phyloP scores from a whole-genome alignment of 129 eudicot species.

The Centella asiatica region DNA sequence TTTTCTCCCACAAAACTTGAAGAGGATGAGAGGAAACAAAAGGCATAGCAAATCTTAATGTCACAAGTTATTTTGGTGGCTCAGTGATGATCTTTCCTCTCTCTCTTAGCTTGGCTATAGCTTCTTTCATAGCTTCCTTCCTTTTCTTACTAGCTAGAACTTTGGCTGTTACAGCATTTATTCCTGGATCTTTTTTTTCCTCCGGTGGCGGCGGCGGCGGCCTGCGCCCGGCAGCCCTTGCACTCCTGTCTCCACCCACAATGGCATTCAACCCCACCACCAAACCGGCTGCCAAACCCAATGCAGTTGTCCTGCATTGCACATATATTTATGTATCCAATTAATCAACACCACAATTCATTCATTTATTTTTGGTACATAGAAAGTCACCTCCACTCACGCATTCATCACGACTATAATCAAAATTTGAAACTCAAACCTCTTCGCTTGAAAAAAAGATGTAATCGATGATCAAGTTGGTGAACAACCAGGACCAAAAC shows the following conservation, averaged over 20 bases:
- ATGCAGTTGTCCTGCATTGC: constrained; percentile 38
- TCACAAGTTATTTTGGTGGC: background rate
- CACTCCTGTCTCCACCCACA: constrained; percentile 23
- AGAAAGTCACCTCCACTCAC: no score
- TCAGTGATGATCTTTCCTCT: constrained; percentile 42
- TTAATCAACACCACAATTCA: background rate
- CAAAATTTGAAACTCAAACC: no score
- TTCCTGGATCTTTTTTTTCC: constrained; percentile 75
- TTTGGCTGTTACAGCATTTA: constrained; percentile 64
- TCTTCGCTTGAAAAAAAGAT: no score
- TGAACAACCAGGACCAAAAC: no score
- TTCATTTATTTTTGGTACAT: no score
- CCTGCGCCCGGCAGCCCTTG: constrained; percentile 59
- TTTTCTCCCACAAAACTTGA: no score
- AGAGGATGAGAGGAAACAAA: no score
- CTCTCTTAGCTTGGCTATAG: constrained; percentile 50
- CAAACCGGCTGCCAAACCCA: constrained; percentile 38
- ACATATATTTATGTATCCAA: background rate
- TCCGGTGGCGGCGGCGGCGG: constrained; percentile 74
- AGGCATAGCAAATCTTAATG: background rate
- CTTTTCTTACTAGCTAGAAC: constrained; percentile 84
- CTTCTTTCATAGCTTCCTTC: constrained; percentile 89
- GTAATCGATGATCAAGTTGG: no score
- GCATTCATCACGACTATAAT: no score
- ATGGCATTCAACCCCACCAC: constrained; percentile 33